Conservation (phyloP, 768 basidiomycete genomes). For the Galerina marginata region DNA sequence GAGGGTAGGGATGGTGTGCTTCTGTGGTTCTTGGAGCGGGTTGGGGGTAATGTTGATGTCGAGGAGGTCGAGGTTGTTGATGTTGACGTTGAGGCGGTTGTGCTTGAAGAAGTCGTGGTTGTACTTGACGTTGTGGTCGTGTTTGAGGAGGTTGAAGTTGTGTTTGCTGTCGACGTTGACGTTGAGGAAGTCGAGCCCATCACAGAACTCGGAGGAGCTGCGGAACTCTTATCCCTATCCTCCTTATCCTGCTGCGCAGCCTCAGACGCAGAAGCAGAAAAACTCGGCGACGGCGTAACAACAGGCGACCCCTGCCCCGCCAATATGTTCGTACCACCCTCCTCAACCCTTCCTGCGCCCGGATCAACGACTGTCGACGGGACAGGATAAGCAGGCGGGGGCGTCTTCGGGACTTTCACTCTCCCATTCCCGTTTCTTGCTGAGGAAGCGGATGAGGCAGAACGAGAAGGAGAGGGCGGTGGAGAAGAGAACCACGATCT, state of each 20-base stretch:
- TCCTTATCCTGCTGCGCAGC: too few species aligned
- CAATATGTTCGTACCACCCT: not conserved
- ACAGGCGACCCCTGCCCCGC: not conserved
- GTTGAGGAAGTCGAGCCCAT: too few species aligned
- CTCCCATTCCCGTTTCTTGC: too few species aligned
- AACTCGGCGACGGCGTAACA: not conserved
- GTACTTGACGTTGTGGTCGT: not conserved
- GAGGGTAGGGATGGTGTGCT: conserved; percentile 3
- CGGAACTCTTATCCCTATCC: too few species aligned
- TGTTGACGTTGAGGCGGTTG: not conserved
- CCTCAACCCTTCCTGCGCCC: not conserved
- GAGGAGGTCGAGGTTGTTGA: not conserved
- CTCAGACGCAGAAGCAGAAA: too few species aligned
- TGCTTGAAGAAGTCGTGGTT: too few species aligned
- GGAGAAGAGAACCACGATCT: conserved; percentile 11
- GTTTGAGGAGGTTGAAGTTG: too few species aligned
- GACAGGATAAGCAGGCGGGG: conserved; percentile 12
- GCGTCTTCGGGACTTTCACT: conserved; percentile 1
- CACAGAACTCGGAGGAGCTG: too few species aligned
- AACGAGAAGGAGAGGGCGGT: conserved; percentile 5
- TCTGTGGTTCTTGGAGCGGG: not conserved
- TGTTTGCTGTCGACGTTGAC: too few species aligned
- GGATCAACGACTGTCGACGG: not conserved
- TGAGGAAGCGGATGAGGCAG: not conserved
- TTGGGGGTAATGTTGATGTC: not conserved